Base-by-base conservation (phyloP, 768 basidiomycete genomes). In the Rhizopogon vulgaris region DNA sequence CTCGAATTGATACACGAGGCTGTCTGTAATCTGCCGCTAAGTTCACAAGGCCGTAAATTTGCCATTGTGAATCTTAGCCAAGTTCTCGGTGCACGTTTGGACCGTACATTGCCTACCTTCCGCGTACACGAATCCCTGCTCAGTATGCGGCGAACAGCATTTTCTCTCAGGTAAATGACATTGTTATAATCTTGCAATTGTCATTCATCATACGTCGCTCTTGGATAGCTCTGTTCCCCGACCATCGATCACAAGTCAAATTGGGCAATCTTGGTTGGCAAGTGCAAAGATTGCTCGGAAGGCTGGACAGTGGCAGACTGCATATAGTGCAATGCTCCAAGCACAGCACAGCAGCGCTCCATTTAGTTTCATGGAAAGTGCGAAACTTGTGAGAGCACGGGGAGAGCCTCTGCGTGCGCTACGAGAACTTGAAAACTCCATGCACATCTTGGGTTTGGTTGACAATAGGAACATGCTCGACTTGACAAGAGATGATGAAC, bases 261-360 rank as follows among this genome's bases (percentile, higher is more conserved):
- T 94, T 36, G 87, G 92, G 3, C 78, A 79, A 42, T 84, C 91
- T 1, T 99, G 96, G 96, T 77, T 98, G 11, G 75, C 81, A 25
- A 97, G 87, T 54, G 87, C 94, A n/a, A 97, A 94, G 65, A 93
- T 94, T 51, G 96, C 96, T 32, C 76, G 96, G 32, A 99, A 97
- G 64, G 90, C 94, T 3, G 88, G 91, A 0, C 94, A 98, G 64
- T 85, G 83, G 76, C 95, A 97, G 71, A 97, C 95, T 0, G 93
- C 96, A 2, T 99, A 98, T 65, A 96, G 90, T 61, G 94, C 96
- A 6, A 82, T 89, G 56, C 77, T 99, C 0, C 96, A 99, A 69
- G 92, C 94, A 0, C 80, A 84, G 51, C 85, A 90, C 60, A 76
- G 74, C 56, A 76, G 81, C 18, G 78, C 83, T 0, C 78, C 78